Evolutionary conservation across 345 rosid genomes (phyloP).

Genomic region (Clarkia xantiana): DNA sequence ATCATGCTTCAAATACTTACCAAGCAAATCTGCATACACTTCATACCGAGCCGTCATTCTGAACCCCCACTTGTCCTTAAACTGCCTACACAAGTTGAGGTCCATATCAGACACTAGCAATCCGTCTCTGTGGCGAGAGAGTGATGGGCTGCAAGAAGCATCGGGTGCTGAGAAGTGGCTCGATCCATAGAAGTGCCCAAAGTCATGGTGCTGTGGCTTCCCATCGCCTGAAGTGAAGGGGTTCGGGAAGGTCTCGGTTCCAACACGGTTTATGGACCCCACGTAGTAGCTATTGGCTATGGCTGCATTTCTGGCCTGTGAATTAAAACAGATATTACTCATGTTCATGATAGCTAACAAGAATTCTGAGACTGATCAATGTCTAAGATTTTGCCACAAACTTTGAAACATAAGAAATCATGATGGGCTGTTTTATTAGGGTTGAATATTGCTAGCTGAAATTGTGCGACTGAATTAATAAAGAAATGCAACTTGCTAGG

Average conservation of each 20-base stretch:
- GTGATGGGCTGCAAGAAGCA: slow-evolving; percentile 82
- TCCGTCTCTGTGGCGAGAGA: slow-evolving; percentile 69
- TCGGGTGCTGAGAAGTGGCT: slow-evolving; percentile 91
- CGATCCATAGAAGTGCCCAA: slow-evolving; percentile 90
- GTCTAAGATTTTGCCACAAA: too few species aligned
- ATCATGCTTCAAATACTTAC: slow-evolving; percentile 46
- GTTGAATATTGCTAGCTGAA: too few species aligned
- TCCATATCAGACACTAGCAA: slow-evolving; percentile 77
- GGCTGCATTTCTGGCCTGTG: slow-evolving; percentile 88
- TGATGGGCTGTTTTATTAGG: too few species aligned
- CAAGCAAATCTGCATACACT: slow-evolving; percentile 45
- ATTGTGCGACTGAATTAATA: too few species aligned
- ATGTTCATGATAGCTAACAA: background rate
- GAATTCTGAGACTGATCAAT: too few species aligned
- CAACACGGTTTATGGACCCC: slow-evolving; percentile 93
- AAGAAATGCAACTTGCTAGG: too few species aligned
- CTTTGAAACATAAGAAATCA: too few species aligned
- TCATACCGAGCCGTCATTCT: slow-evolving; percentile 81
- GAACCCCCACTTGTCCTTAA: slow-evolving; percentile 93
- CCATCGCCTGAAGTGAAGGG: slow-evolving; percentile 91
- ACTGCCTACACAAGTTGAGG: slow-evolving; percentile 79
- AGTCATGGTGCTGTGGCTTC: slow-evolving; percentile 68
- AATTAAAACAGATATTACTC: background rate
- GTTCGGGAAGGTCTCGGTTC: slow-evolving; percentile 84
- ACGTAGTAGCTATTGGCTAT: slow-evolving; percentile 89